Evolutionary conservation across 495 filamentous ascomycete species (phyloP), one percentile per base, ranked within the genome.

Genomic region (Corynascus novoguineensis): DNA sequence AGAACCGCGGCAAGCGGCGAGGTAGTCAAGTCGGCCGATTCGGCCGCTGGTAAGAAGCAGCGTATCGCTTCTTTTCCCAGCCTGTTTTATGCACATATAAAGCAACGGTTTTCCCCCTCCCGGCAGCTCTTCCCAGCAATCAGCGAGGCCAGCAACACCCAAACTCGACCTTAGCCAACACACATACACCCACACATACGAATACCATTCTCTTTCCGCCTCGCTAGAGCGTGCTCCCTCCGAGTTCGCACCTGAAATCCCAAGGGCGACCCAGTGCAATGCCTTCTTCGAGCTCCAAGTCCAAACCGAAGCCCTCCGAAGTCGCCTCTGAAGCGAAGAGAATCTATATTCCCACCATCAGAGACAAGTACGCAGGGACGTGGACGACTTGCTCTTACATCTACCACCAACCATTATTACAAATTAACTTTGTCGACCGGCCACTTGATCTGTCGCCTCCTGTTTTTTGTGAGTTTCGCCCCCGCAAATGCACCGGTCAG

Each of bases 261-360:
- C n/a, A n/a, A n/a, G n/a, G n/a, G n/a, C n/a, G n/a, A 24, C 37
- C 25, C 24, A 32, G 19, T 55, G 61, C 58, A 31, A 86, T 87
- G 83, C 83, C 84, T 63, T 61, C 74, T 35, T 57, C 62, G 22
- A 65, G 55, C 44, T 65, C 66, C 52, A 64, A 65, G 38, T 75
- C 68, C 37, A 83, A 81, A 66, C 79, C 79, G 34, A 86, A 85
- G 72, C 83, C 85, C 17, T 83, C 83, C 21, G 85, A 88, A 48
- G 83, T 88, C 32, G 85, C 85, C 35, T 78, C 82, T 2, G 84
- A 88, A 67, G 82, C 85, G 25, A 87, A 87, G 70, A 80, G 72
- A 61, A 71, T 72, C 19, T 86, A 80, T 63, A 82, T 86, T 31
- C 83, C 83, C 3, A 69, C 77, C 50, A 81, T 87, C 55, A 75